These are phyloP conservation scores for Wickerhamiella sergipiensis DNA, from an alignment of 805 yeast genomes.

Conservation along the genomic window DNA sequence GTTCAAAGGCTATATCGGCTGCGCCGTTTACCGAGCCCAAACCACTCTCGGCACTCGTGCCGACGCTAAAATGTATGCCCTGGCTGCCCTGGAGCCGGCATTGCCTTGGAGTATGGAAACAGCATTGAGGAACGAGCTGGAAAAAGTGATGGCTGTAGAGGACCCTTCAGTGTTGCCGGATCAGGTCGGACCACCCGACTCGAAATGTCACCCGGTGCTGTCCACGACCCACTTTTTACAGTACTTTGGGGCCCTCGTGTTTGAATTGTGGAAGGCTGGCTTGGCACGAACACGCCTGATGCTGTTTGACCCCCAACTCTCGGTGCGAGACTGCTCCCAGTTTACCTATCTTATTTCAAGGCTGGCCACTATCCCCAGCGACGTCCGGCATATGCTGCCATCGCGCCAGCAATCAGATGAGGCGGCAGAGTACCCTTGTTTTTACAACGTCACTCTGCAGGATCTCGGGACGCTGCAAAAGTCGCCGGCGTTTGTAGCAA, in stretches of 20 bases:
- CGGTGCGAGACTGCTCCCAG: constrained; percentile 21
- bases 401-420: constrained; percentile 16
- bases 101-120: constrained; percentile 17
- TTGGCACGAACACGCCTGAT: constrained; percentile 45
- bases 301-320: constrained; percentile 19
- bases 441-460: constrained; percentile 50
- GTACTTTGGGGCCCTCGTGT: constrained; percentile 49
- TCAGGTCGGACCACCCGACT: constrained; percentile 7
- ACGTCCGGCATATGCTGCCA: constrained; percentile 28
- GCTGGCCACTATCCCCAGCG: constrained; percentile 50
- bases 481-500: constrained; percentile 36
- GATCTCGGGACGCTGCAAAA: constrained; percentile 33
- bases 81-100: constrained; percentile 11
- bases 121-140: constrained; percentile 7
- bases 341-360: constrained; percentile 46
- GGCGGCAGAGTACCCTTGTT: constrained; percentile 10
- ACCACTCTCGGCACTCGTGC: constrained; percentile 7
- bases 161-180: constrained; percentile 4
- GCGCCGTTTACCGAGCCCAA: constrained; percentile 13
- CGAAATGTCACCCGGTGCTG: constrained; percentile 25
- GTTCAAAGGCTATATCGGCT: constrained; percentile 13
- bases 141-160: constrained; percentile 9
- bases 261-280: constrained; percentile 49
- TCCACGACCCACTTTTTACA: constrained; percentile 32
- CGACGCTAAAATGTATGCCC: constrained; percentile 10